Evolutionary conservation across 805 yeast genomes (phyloP).

Genomic region (Cyberlindnera mycetangii): DNA sequence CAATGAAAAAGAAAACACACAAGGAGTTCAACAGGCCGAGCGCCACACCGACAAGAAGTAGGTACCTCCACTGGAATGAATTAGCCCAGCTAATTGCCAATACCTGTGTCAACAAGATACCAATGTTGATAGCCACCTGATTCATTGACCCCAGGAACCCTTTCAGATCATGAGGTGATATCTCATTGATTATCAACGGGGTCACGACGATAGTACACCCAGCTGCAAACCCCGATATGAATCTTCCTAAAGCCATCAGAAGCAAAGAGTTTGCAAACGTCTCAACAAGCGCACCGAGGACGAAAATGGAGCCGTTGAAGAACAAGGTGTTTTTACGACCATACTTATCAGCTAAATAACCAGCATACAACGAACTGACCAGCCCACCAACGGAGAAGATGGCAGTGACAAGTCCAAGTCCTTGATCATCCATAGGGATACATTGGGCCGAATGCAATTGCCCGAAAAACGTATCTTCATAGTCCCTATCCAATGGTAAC

Average conservation of each 20-base stretch:
- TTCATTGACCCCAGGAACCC: slow-evolving; percentile 89
- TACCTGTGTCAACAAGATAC: slow-evolving; percentile 77
- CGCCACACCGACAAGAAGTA: slow-evolving; percentile 59
- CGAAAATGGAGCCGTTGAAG: slow-evolving; percentile 47
- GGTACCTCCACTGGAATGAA: slow-evolving; percentile 65
- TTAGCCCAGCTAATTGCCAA: slow-evolving; percentile 70
- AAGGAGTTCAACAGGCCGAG: slow-evolving; percentile 50
- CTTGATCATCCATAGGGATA: slow-evolving; percentile 51
- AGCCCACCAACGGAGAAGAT: slow-evolving; percentile 84
- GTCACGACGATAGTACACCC: slow-evolving; percentile 85
- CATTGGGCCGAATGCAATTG: slow-evolving; percentile 51
- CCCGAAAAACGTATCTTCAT: slow-evolving; percentile 24
- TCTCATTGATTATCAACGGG: slow-evolving; percentile 77
- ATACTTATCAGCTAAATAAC: slow-evolving; percentile 55
- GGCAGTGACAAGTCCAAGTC: slow-evolving; percentile 73
- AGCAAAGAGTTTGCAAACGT: slow-evolving; percentile 43
- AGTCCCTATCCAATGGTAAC: slow-evolving; percentile 25
- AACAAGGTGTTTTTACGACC: slow-evolving; percentile 62
- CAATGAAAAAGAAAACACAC: slow-evolving; percentile 39
- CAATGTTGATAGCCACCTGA: slow-evolving; percentile 82
- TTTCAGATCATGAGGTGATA: slow-evolving; percentile 62
- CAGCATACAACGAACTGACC: slow-evolving; percentile 67
- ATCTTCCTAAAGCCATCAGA: slow-evolving; percentile 60
- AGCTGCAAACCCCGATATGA: slow-evolving; percentile 80
- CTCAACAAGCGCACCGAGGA: slow-evolving; percentile 63